Evolutionary conservation across 192 early-diverging fungal genomes (phyloP).

Genomic region (Coemansia reversa): DNA sequence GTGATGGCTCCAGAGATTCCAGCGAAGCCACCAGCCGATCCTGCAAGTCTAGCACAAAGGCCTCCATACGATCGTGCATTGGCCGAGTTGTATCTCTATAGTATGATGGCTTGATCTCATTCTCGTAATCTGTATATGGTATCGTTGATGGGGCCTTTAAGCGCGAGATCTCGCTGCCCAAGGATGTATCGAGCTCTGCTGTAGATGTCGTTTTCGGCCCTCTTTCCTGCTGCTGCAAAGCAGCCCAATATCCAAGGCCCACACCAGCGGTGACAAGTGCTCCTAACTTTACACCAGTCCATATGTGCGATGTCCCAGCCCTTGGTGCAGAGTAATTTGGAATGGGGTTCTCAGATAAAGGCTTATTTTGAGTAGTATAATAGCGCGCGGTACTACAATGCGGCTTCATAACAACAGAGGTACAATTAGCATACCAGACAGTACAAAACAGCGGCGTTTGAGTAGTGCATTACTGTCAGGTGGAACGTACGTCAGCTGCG

Average conservation of each 20-base stretch:
- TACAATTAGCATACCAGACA: background rate
- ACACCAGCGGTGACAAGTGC: background rate
- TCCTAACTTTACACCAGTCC: background rate
- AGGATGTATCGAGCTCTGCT: background rate
- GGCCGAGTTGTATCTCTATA: constrained; percentile 37
- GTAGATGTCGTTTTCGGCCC: background rate
- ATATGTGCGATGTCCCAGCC: background rate
- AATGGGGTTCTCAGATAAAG: background rate
- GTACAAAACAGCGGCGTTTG: background rate
- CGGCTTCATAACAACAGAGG: background rate
- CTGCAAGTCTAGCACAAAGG: constrained; percentile 75
- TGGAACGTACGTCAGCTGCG: background rate
- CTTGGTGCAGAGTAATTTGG: background rate
- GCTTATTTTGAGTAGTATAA: constrained; percentile 1
- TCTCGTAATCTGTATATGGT: constrained; percentile 38
- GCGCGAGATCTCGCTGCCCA: constrained; percentile 26
- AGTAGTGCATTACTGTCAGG: background rate
- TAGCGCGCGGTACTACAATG: constrained; percentile 2
- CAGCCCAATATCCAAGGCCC: constrained; percentile 5
- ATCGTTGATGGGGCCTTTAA: constrained; percentile 26
- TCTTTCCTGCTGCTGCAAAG: background rate
- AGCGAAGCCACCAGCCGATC: constrained; percentile 63
- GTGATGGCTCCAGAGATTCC: constrained; percentile 63
- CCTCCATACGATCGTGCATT: constrained; percentile 84
- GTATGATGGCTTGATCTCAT: constrained; percentile 29